These are phyloP conservation scores for Skeletonema potamos DNA, from an alignment of 108 stramenopile species.

Conservation along the genomic window DNA sequence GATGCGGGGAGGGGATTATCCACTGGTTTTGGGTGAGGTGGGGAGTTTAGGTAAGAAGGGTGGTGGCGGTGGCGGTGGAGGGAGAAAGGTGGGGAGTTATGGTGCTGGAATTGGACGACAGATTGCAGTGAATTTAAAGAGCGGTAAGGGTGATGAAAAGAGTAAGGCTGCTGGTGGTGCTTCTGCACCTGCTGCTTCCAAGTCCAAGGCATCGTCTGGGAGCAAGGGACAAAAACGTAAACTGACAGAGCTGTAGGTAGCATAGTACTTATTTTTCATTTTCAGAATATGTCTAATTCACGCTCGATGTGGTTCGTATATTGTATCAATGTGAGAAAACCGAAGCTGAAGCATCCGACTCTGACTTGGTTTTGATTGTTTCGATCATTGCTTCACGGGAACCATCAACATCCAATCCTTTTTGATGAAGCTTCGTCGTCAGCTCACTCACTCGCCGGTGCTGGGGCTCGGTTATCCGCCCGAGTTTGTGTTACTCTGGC, in stretches of 20 bases:
- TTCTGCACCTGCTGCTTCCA: not conserved
- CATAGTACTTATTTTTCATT: not conserved
- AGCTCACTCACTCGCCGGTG: not conserved
- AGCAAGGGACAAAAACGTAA: not conserved
- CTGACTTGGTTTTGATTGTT: too few relatives aligned
- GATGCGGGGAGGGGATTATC: constrained; percentile 36
- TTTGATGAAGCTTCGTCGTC: constrained; percentile 2
- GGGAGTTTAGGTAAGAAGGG: not conserved
- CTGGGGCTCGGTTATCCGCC: constrained; percentile 32
- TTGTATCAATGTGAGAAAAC: too few relatives aligned
- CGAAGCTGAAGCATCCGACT: too few relatives aligned
- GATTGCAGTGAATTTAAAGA: constrained; percentile 4
- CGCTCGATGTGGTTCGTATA: too few relatives aligned
- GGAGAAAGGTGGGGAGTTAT: not conserved
- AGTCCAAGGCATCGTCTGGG: not conserved
- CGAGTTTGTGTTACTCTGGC: constrained; percentile 41
- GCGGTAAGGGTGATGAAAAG: not conserved
- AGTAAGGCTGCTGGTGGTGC: not conserved
- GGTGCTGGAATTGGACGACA: not conserved
- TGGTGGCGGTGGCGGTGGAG: too few relatives aligned
- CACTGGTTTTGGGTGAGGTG: constrained; percentile 2
- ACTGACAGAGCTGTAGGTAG: not conserved
- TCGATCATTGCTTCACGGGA: not conserved
- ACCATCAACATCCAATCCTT: constrained; percentile 3
- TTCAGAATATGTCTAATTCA: too few relatives aligned